Conservation (phyloP, 2,329 filamentous ascomycete species). For the Neofusicoccum cordaticola region DNA sequence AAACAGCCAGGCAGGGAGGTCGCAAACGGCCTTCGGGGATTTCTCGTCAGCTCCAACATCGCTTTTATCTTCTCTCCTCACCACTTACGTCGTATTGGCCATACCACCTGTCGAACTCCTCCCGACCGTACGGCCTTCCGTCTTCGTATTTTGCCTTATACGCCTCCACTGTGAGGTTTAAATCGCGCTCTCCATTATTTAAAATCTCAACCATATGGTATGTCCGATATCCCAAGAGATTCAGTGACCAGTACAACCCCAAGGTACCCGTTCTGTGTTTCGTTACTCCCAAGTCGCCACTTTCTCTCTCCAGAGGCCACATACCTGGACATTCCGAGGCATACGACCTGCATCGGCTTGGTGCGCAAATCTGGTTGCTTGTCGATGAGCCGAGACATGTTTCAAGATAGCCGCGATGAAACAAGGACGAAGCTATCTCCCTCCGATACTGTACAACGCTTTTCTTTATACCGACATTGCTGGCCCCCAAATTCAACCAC, state of each 20-base stretch:
- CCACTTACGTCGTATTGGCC: constrained; percentile 23
- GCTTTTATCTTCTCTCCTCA: neutral
- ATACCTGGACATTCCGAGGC: constrained; percentile 2
- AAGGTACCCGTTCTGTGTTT: neutral
- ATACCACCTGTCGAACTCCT: constrained; percentile 37
- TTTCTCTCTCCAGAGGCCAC: neutral
- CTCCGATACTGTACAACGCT: no score
- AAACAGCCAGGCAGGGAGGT: constrained; percentile 20
- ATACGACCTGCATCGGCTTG: neutral
- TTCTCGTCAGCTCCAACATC: neutral
- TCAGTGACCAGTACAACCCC: neutral
- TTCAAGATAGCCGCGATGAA: neutral
- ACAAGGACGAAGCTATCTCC: no score
- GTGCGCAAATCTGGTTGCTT: neutral
- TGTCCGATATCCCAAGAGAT: neutral
- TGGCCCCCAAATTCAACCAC: no score
- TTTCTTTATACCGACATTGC: no score
- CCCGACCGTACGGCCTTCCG: constrained; percentile 26
- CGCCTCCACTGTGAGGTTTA: constrained; percentile 31
- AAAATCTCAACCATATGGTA: neutral
- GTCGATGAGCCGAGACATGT: constrained; percentile 2
- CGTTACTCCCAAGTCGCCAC: neutral
- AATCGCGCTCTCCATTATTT: neutral
- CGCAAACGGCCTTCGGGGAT: constrained; percentile 18
- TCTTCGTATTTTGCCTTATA: constrained; percentile 33